Evolutionary conservation across 1,284 basidiomycete species (phyloP).

Genomic region (Trametes polyzona): DNA sequence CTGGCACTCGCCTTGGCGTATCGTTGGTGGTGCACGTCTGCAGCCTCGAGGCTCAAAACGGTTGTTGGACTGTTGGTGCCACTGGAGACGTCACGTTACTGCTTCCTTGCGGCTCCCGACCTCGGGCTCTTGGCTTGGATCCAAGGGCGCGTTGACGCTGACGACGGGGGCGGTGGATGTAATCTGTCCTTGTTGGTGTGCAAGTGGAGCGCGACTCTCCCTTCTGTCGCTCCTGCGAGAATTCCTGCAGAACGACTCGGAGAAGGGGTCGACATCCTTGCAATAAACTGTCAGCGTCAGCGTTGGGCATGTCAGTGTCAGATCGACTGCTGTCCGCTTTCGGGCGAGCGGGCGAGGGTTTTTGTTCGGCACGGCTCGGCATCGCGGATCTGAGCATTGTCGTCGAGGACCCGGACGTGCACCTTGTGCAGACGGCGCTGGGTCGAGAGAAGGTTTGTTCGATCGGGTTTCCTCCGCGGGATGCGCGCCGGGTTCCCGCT

Average conservation of each 20-base stretch:
- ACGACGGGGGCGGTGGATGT: neutral
- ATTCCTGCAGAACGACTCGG: neutral
- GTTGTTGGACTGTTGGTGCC: neutral
- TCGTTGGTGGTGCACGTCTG: neutral
- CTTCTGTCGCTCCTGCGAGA: too few species aligned
- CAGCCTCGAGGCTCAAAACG: neutral
- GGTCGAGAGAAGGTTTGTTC: neutral
- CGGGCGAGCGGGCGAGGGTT: neutral
- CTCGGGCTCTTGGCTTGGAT: neutral
- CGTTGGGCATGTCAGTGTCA: slow-evolving; percentile 4
- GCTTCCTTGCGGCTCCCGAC: too few species aligned
- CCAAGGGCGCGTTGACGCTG: neutral
- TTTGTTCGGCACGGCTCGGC: neutral
- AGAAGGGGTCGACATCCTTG: neutral
- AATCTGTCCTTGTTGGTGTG: slow-evolving; percentile 13
- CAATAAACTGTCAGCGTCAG: slow-evolving; percentile 17
- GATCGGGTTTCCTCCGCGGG: neutral
- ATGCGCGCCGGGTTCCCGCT: neutral
- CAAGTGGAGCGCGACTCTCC: neutral
- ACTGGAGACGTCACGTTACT: neutral
- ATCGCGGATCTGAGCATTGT: neutral
- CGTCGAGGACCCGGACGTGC: too few species aligned
- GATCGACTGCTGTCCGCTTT: neutral
- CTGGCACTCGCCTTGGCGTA: too few species aligned
- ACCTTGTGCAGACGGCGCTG: neutral